Base-by-base conservation (phyloP, 129 eudicot genomes). In the carrot (Daucus carota) region DNA sequence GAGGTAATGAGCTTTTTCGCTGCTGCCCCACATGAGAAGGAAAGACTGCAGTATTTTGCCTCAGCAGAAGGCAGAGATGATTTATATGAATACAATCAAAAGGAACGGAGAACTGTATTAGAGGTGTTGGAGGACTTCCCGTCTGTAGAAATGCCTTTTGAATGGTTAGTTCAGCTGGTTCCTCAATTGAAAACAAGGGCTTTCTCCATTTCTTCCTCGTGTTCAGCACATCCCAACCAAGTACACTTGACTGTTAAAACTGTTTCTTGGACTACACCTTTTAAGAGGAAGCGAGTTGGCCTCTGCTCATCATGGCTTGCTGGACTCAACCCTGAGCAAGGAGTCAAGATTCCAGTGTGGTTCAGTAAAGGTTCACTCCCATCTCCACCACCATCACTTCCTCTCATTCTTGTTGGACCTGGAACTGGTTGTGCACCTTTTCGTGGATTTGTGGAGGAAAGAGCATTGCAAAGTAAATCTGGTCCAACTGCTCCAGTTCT, bases 351-450 rank as follows among this genome's bases (percentile, higher is more conserved):
- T 73, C 99, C 97, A 31, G 96, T 81, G 41, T 94, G 99, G 99
- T 89, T 94, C 62, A 85, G 80, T 46, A 91, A 94, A 76, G 99
- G 99, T 72, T 79, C 85, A 40, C 96, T 94, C 79, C 96, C 97
- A 72, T 77, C 96, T 67, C 97, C 99, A 70, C 73, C 84, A 31
- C 94, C 96, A 70, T 83, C 94, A 62, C 93, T 91, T 79, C 99
- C 99, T 10, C 93, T 94, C 78, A 94, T 94, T 66, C 96, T 91
- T 34, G 32, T 94, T 46, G 99, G 97, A 28, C 99, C 99, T 5
- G 98, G 97, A 73, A 91, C 99, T 0, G 99, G 99, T 5, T 94
- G 99, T 83, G 99, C 99, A 33, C 99, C 99, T 77, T 94, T 94
- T 79, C 93, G 83, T 69, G 99, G 99, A 54, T 89, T 94, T 73